Evolutionary conservation across 345 rosid species (phyloP), one percentile per base, ranked within the genome.

Genomic region (Alliaria petiolata): DNA sequence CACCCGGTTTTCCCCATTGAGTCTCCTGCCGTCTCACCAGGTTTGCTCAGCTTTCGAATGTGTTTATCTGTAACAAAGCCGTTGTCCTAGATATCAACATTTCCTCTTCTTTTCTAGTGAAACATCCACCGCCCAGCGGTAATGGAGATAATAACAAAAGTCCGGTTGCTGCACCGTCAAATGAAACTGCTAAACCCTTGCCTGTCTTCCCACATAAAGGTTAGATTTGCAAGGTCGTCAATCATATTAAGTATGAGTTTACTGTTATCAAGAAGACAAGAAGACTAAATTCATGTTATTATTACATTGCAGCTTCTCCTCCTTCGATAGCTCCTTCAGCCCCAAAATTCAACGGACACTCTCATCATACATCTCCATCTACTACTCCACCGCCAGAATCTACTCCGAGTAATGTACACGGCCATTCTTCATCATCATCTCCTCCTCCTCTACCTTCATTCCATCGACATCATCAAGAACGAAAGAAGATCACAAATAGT

Each of bases 101-200:
- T 46, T 47, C 17, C 8, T 49, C 46, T 45, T 65, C 50, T 50
- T 55, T 45, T 49, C 35, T 84, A 93, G 72, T 83, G 51, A 76
- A 80, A 60, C 39, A 75, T 65, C 88, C 88, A 34, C 76, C 84
- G 4, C 57, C 84, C 9, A 81, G 79, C 62, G 44, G 64, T 25
- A 65, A 69, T 57, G 17, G 79, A 82, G 73, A 81, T 66, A 78
- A 42, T 14, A 74, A 39, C 55, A 76, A 74, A 69, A 78, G 60
- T 70, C 98, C 98, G 2, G 77, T 70, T 79, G 79, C 86, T 43
- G 78, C 87, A 67, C 95, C 96, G 3, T 68, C 81, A 16, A 59
- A 74, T 69, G 71, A 72, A 65, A 76, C 67, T 61, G 62, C 81
- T 45, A 79, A 73, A 76, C 81, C 82, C 34, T 80, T 72, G 19